These are phyloP conservation scores for Skeletonema costatum DNA, from an alignment of 108 stramenopile species.

Conservation along the genomic window DNA sequence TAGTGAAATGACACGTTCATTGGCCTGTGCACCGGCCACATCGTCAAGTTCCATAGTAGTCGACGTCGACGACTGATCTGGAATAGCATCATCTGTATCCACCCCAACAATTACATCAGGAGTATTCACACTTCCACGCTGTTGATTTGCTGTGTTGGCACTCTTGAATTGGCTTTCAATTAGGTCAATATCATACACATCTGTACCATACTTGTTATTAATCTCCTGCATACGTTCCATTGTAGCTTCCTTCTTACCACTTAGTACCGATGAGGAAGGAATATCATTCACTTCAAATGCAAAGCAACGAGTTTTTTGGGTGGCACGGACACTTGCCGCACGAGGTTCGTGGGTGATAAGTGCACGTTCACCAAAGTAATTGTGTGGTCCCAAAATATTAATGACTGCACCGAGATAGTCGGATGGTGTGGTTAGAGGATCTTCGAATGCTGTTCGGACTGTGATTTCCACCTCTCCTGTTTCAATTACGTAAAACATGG, in stretches of 20 bases:
- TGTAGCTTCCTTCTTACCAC: constrained; percentile 61
- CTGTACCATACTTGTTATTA: constrained; percentile 78
- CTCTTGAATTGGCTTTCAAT: constrained; percentile 49
- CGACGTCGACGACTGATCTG: background rate
- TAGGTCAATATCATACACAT: constrained; percentile 52
- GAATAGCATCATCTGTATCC: constrained; percentile 59
- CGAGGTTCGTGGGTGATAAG: constrained; percentile 90
- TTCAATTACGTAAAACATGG: constrained; percentile 84
- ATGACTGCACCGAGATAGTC: constrained; percentile 78
- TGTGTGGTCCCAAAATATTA: constrained; percentile 66
- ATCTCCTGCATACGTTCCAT: constrained; percentile 49
- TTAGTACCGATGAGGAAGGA: constrained; percentile 65
- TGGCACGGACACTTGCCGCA: constrained; percentile 84
- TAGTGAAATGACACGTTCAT: constrained; percentile 45
- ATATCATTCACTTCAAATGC: constrained; percentile 79
- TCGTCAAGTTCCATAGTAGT: background rate
- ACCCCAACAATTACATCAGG: constrained; percentile 67
- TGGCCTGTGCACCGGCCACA: constrained; percentile 6
- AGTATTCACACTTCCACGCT: constrained; percentile 50
- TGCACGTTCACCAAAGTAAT: constrained; percentile 91
- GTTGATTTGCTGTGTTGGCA: constrained; percentile 57
- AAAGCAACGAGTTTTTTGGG: constrained; percentile 61
- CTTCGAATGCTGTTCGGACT: constrained; percentile 77
- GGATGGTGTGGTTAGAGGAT: constrained; percentile 73
- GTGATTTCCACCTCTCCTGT: constrained; percentile 84